A percentile compares a stretch with the other conserved stretches of the same genome.
These are phyloP conservation scores for Sphaerosporella brunnea DNA, from an alignment of 495 filamentous ascomycete genomes.

Conservation along the genomic window DNA sequence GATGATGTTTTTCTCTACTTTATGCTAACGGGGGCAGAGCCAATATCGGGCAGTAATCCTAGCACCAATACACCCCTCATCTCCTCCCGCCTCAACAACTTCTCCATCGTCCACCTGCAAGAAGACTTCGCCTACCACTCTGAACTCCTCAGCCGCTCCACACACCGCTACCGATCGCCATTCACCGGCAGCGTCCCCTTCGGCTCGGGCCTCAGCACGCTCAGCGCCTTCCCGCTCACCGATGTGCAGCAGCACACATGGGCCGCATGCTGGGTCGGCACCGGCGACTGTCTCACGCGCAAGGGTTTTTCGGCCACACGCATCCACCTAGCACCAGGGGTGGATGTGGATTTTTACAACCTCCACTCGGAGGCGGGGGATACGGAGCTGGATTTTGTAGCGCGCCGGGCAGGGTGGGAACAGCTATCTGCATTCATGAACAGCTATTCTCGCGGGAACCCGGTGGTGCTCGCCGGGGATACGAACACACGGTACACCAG, in stretches of 20 bases:
- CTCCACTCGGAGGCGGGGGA: slow-evolving; percentile 12
- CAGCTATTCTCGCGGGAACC: slow-evolving; percentile 4
- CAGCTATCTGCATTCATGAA: slow-evolving; percentile 9
- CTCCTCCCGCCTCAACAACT: slow-evolving; percentile 34
- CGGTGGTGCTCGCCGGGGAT: slow-evolving; percentile 10
- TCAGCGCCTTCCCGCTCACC: slow-evolving; percentile 38
- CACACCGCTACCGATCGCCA: slow-evolving; percentile 39
- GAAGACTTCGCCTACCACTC: slow-evolving; percentile 54
- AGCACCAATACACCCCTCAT: slow-evolving; percentile 32
- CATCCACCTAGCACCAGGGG: slow-evolving; percentile 3
- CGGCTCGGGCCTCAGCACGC: slow-evolving; percentile 43
- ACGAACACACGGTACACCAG: slow-evolving; percentile 9
- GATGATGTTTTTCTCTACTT: not conserved
- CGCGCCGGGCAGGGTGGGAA: slow-evolving; percentile 4
- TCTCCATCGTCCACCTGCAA: slow-evolving; percentile 44
- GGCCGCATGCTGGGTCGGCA: slow-evolving; percentile 37
- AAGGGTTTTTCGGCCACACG: slow-evolving; percentile 39
- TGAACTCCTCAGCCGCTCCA: slow-evolving; percentile 37
- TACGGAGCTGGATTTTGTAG: slow-evolving; percentile 3
- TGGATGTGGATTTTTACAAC: slow-evolving; percentile 11
- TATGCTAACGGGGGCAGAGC: not conserved
- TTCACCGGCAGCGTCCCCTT: slow-evolving; percentile 44
- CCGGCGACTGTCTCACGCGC: slow-evolving; percentile 44
- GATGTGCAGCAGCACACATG: slow-evolving; percentile 41
- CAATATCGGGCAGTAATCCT: slow-evolving; percentile 26